Evolutionary conservation across 768 basidiomycete genomes (phyloP).

Genomic region (Pilatotrama ljubarskyi): DNA sequence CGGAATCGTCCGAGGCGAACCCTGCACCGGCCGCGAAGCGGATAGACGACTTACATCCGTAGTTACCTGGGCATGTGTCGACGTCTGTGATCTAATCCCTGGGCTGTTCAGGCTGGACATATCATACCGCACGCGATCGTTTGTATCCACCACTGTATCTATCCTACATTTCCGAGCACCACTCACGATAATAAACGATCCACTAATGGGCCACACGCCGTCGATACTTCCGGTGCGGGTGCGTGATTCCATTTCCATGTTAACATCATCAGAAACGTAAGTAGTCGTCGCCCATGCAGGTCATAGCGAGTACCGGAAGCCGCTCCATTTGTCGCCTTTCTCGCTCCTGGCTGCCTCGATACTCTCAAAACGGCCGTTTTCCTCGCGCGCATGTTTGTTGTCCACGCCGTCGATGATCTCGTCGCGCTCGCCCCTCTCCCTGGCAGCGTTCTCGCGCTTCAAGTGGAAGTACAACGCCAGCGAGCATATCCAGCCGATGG

Average conservation of each 20-base stretch:
- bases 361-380: slow-evolving; percentile 54
- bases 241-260: background rate
- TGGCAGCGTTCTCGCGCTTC: slow-evolving; percentile 56
- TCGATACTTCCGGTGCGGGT: background rate
- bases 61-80: slow-evolving; percentile 5
- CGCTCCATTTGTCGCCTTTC: slow-evolving; percentile 76
- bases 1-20: slow-evolving; percentile 31
- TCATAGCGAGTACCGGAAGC: slow-evolving; percentile 66
- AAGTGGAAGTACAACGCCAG: slow-evolving; percentile 48
- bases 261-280: no score
- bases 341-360: slow-evolving; percentile 57
- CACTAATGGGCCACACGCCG: background rate
- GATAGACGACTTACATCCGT: slow-evolving; percentile 31
- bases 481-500: slow-evolving; percentile 59
- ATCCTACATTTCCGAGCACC: slow-evolving; percentile 18
- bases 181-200: slow-evolving; percentile 16
- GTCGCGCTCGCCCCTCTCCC: slow-evolving; percentile 68
- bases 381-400: slow-evolving; percentile 43
- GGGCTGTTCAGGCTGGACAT: slow-evolving; percentile 20
- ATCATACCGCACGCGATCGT: slow-evolving; percentile 16
- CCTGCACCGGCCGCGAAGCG: slow-evolving; percentile 52
- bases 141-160: slow-evolving; percentile 24
- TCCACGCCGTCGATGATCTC: slow-evolving; percentile 58
- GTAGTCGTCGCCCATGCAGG: background rate
- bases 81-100: slow-evolving; percentile 18